phyloP scores from a whole-genome alignment of 352 stramenopile species.

The Pythium oligandrum region DNA sequence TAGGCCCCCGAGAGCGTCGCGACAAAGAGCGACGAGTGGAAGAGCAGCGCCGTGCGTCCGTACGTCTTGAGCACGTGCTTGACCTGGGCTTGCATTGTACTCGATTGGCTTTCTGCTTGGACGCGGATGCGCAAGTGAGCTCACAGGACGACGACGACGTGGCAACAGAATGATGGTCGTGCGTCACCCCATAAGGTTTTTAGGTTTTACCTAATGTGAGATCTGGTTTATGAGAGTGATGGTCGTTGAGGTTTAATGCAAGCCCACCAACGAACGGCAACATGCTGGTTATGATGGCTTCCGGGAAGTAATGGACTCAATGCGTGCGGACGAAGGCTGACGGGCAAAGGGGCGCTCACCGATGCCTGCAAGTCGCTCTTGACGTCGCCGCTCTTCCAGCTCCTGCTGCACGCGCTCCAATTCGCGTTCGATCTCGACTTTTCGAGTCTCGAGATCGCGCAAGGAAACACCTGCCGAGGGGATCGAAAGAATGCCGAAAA shows the following conservation, averaged over 20 bases:
- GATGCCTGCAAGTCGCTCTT: constrained; percentile 7
- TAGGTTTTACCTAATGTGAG: too few species aligned
- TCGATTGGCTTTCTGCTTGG: not conserved
- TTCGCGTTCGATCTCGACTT: constrained; percentile 54
- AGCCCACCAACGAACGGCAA: too few species aligned
- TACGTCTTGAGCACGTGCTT: constrained; percentile 90
- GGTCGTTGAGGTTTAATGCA: too few species aligned
- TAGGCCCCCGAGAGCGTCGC: constrained; percentile 91
- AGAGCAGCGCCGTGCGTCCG: constrained; percentile 92
- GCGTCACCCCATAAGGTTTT: too few species aligned
- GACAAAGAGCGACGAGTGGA: constrained; percentile 91
- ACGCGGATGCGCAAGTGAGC: not conserved
- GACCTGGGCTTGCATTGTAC: constrained; percentile 15
- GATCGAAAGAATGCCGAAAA: too few species aligned
- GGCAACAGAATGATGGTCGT: not conserved
- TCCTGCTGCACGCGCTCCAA: constrained; percentile 39
- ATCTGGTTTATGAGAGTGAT: too few species aligned
- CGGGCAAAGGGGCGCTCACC: constrained; percentile 12
- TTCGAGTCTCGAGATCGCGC: constrained; percentile 47
- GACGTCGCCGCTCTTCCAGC: constrained; percentile 23
- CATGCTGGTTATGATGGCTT: too few species aligned
- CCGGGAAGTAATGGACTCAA: too few species aligned
- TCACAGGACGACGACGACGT: not conserved
- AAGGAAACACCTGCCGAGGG: constrained; percentile 34
- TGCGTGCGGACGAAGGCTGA: not conserved